Evolutionary conservation across 371 early-diverging fungal genomes (phyloP).

Genomic region (Mucor mucedo): DNA sequence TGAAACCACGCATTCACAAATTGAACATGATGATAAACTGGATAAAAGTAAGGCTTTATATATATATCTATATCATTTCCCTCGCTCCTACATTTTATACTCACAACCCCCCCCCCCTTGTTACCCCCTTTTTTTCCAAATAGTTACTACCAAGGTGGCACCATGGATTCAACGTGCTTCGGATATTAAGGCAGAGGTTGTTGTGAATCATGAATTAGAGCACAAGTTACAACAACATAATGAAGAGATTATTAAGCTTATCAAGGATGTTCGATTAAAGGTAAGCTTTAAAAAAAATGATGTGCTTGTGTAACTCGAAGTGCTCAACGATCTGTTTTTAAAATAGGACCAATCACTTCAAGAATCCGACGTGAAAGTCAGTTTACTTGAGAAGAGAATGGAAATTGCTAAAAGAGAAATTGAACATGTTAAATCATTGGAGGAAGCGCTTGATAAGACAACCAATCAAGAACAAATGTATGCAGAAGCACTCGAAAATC

Average conservation of each 20-base stretch:
- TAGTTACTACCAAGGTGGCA: constrained; percentile 59
- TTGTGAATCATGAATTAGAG: constrained; percentile 79
- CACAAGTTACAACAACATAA: constrained; percentile 74
- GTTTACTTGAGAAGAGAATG: constrained; percentile 78
- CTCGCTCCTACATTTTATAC: too few relatives aligned
- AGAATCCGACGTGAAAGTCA: constrained; percentile 78
- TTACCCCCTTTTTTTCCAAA: background rate
- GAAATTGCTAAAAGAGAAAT: constrained; percentile 70
- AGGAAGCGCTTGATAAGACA: constrained; percentile 64
- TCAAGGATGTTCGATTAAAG: constrained; percentile 76
- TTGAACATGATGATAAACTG: constrained; percentile 56
- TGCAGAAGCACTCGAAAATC: constrained; percentile 74
- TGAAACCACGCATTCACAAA: constrained; percentile 37
- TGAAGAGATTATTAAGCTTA: constrained; percentile 78
- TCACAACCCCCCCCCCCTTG: too few relatives aligned
- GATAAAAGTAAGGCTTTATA: constrained; percentile 43
- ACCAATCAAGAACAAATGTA: constrained; percentile 68
- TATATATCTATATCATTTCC: too few relatives aligned
- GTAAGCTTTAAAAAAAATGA: constrained; percentile 26
- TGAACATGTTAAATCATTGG: constrained; percentile 65
- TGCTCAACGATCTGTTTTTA: too few relatives aligned
- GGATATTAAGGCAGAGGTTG: constrained; percentile 76
- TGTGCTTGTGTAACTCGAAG: background rate
- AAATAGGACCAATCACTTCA: constrained; percentile 73
- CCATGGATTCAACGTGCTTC: constrained; percentile 86